Conservation (phyloP, 192 early-diverging fungal species). For the Diversispora eburnea region DNA sequence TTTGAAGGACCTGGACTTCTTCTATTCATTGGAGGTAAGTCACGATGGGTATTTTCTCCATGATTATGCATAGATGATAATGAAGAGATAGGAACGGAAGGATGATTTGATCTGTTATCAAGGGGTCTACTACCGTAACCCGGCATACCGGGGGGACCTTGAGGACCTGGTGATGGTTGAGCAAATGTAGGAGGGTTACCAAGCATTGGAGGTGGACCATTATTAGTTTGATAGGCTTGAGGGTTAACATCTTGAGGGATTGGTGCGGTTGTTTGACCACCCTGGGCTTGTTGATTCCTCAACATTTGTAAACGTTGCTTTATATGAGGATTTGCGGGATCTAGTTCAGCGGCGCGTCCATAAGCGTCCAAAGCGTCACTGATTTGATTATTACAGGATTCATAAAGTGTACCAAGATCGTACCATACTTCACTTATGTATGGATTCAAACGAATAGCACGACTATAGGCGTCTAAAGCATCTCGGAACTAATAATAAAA, state of each 20-base stretch:
- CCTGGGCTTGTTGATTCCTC: constrained; percentile 30
- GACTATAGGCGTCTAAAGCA: constrained; percentile 94
- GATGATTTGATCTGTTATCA: constrained; percentile 8
- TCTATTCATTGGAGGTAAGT: constrained; percentile 25
- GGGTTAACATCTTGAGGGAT: constrained; percentile 29
- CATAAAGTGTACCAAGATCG: constrained; percentile 93
- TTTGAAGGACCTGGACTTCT: constrained; percentile 19
- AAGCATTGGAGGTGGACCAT: constrained; percentile 15
- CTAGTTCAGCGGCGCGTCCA: constrained; percentile 85
- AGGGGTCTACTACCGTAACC: constrained; percentile 8
- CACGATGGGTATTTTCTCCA: constrained; percentile 4
- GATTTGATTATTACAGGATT: constrained; percentile 96
- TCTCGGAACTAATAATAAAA: constrained; percentile 68
- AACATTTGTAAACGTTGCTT: constrained; percentile 67
- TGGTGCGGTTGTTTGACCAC: constrained; percentile 29
- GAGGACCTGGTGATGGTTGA: constrained; percentile 22
- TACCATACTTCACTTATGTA: constrained; percentile 98
- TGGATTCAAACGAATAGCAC: constrained; percentile 91
- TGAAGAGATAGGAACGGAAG: background rate
- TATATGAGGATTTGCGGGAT: constrained; percentile 83
- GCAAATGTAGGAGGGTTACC: constrained; percentile 24
- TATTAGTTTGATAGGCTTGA: constrained; percentile 24
- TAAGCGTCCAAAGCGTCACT: constrained; percentile 97
- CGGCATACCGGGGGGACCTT: constrained; percentile 21
- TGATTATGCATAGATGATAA: constrained; percentile 14